Base-by-base conservation (phyloP, 129 eudicot genomes). In the Flaveria robusta region DNA sequence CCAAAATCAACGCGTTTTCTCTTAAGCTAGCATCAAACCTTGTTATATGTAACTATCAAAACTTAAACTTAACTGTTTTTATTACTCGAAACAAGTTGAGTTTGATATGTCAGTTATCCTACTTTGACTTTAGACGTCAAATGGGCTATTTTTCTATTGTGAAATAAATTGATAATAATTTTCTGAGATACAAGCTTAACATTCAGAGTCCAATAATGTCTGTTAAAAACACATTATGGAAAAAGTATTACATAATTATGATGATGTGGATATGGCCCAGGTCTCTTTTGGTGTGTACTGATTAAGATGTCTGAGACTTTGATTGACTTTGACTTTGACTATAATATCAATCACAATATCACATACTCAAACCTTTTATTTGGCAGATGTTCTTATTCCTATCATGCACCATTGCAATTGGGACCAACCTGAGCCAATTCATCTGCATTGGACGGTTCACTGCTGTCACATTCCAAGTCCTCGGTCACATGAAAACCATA, bases 401-500 rank as follows among this genome's bases (percentile, higher is more conserved):
- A 70, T 81, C 85, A 39, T 81, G 85, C 77, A 81, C 85, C 18
- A 81, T 81, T 34, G 85, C 85, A 75, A 76, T 81, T 19, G 85
- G 85, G 49, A 81, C 85, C 46, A 81, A 81, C 77, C 77, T 81
- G 66, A 81, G 81, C 67, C 85, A 81, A 13, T 81, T 81, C 67
- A 81, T 81, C 58, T 81, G 85, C 81, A 81, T 81, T 4, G 85
- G 85, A 14, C 54, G 85, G 81, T 81, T 81, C 81, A 84, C 96
- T 19, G 96, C 96, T 0, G 96, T 87, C 34, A 66, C 96, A 6
- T 89, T 89, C 76, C 96, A 89, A 81, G 96, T 87, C 46, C 89
- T 89, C 6, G 96, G 96, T 39, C 96, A 89, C 80, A 89, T 89
- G 91, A 89, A 89, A 84, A 89, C 96, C 27, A 83, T 89, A 69